A percentile compares a stretch with the other conserved stretches of the same genome.
Evolutionary conservation across 495 filamentous ascomycete species (phyloP).

Genomic region (Podospora australis): DNA sequence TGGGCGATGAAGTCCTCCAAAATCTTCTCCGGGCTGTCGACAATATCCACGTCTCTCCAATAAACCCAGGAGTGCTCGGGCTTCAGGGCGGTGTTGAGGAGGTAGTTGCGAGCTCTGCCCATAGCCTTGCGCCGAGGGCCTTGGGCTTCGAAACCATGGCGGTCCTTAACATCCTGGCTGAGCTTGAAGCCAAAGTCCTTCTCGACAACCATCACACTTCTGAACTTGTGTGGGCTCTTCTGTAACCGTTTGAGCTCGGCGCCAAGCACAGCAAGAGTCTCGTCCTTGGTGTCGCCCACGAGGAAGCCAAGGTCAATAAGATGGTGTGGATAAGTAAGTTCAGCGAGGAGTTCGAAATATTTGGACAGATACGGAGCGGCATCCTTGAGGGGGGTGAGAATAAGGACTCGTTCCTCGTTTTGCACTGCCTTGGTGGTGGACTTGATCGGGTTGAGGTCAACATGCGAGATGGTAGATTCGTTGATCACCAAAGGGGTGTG

Average conservation of each 20-base stretch:
- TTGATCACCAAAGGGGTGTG: conserved; percentile 83
- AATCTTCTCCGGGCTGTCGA: conserved; percentile 79
- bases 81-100: conserved; percentile 78
- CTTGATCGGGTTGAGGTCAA: conserved; percentile 80
- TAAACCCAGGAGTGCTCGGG: conserved; percentile 97
- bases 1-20: conserved; percentile 94
- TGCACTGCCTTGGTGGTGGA: conserved; percentile 69
- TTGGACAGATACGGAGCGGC: conserved; percentile 71
- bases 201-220: conserved; percentile 72
- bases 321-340: conserved; percentile 89
- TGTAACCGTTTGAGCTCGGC: conserved; percentile 85
- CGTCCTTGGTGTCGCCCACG: conserved; percentile 83
- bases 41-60: conserved; percentile 96
- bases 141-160: conserved; percentile 83
- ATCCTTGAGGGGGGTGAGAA: conserved; percentile 91
- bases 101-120: conserved; percentile 84
- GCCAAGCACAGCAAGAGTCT: conserved; percentile 74
- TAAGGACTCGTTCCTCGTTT: conserved; percentile 85
- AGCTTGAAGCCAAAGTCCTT: conserved; percentile 78
- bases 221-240: conserved; percentile 74
- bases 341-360: conserved; percentile 88
- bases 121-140: conserved; percentile 86
- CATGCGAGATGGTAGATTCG: conserved; percentile 62
- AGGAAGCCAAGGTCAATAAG: conserved; percentile 94
- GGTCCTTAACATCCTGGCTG: conserved; percentile 68